Base-by-base conservation (phyloP, 805 yeast genomes). In the Isabelozyma pseudorhagii region DNA sequence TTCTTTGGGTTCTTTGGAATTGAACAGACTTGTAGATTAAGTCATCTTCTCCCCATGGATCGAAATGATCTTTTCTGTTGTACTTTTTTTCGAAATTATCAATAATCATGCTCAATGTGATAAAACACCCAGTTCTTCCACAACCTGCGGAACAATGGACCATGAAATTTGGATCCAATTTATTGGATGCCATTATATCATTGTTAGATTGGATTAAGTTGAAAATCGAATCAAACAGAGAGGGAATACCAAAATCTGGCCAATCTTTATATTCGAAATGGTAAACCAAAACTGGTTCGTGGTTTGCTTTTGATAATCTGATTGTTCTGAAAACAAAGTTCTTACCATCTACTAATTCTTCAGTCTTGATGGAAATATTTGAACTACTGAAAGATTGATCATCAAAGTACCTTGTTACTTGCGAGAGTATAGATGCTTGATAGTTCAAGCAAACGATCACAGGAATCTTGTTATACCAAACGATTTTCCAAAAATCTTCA, bases 1-100 rank as follows among this genome's bases (percentile, higher is more conserved):
- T 75, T 55, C 96, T 69, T 64, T 88, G 94, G 52, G 81, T 78
- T 56, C 96, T 74, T 59, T 89, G 82, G 46, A 75, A 78, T 55
- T 84, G 81, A 10, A 89, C 85, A 3, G 82, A 78, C 55, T 82
- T 77, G 57, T 78, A 82, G 3, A 89, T 74, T 49, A 85, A 69
- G 64, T 87, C 94, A 18, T 69, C 66, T 5, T 62, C 57, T 13
- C 63, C 50, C 67, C 54, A 61, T 8, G 61, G 58, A 42, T 58
- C 54, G 25, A 51, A 46, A 18, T 46, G 45, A 13, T 42, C 46
- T 2, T 15, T 18, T 8, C 42, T 44, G 3, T 31, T 10, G 9
- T 36, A 36, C 5, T 38, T 27, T 28, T 49, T 44, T 25, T 49
- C 39, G 25, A 70, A 58, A 42, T 63, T 56, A 48, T 67, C 67